These are phyloP conservation scores for Candida dendrica DNA, from an alignment of 805 yeast genomes.

Conservation along the genomic window DNA sequence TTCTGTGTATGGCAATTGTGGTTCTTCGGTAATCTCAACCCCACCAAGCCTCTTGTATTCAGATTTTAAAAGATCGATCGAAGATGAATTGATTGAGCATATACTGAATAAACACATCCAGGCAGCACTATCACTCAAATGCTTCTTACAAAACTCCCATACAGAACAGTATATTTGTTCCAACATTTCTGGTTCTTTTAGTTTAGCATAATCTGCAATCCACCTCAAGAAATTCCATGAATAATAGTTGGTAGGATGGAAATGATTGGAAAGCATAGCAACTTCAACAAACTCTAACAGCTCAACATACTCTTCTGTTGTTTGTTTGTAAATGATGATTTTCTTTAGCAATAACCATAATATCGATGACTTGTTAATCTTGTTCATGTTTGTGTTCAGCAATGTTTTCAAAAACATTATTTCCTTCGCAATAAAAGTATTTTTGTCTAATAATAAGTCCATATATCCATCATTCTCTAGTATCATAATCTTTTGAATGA, in stretches of 20 bases:
- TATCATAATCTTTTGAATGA: slow-evolving; percentile 10
- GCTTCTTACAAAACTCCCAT: slow-evolving; percentile 18
- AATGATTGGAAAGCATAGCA: slow-evolving; percentile 20
- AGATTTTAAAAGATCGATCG: neutral
- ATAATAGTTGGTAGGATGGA: slow-evolving; percentile 31
- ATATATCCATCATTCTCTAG: neutral
- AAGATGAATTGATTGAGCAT: neutral
- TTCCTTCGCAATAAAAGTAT: slow-evolving; percentile 13
- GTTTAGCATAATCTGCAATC: slow-evolving; percentile 18
- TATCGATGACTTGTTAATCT: slow-evolving; percentile 32
- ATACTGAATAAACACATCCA: slow-evolving; percentile 22
- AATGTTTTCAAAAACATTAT: slow-evolving; percentile 15
- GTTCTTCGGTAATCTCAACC: neutral
- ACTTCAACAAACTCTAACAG: slow-evolving; percentile 9
- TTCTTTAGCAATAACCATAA: slow-evolving; percentile 28
- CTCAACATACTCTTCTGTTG: neutral
- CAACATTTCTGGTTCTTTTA: neutral
- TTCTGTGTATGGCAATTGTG: neutral
- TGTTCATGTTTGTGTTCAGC: slow-evolving; percentile 25
- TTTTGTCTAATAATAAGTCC: slow-evolving; percentile 1
- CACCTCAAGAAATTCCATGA: slow-evolving; percentile 32
- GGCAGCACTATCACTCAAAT: slow-evolving; percentile 26
- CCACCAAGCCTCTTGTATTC: neutral
- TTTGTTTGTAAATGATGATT: slow-evolving; percentile 13
- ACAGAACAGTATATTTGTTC: slow-evolving; percentile 8